Evolutionary conservation across 2,329 filamentous ascomycete genomes (phyloP).

Genomic region (Diaporthe aspalathi): DNA sequence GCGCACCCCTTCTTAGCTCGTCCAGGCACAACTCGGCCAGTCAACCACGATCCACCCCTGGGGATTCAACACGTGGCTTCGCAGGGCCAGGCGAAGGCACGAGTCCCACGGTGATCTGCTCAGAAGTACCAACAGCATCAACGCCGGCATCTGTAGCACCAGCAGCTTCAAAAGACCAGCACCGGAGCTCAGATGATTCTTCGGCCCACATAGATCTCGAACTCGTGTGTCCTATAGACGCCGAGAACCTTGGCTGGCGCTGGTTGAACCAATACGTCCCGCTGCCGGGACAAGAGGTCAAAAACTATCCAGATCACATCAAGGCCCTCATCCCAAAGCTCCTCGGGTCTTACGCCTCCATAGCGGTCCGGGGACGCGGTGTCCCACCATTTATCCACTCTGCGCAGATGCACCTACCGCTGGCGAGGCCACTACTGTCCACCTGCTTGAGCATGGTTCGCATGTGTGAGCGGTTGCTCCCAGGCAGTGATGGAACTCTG

Average conservation of each 20-base stretch:
- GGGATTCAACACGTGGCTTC: not conserved
- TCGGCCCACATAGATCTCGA: slow-evolving; percentile 42
- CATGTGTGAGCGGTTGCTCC: slow-evolving; percentile 51
- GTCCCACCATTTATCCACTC: slow-evolving; percentile 59
- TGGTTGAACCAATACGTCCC: slow-evolving; percentile 62
- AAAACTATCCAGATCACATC: slow-evolving; percentile 53
- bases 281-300: slow-evolving; percentile 54
- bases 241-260: slow-evolving; percentile 59
- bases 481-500: slow-evolving; percentile 48
- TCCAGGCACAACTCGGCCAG: not conserved
- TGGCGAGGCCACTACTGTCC: slow-evolving; percentile 48
- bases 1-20: not conserved
- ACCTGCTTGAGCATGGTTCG: slow-evolving; percentile 56
- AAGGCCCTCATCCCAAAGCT: slow-evolving; percentile 54
- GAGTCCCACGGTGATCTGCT: not conserved
- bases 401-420: slow-evolving; percentile 47
- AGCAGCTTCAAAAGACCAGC: not conserved
- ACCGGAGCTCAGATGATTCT: not conserved
- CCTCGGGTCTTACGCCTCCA: slow-evolving; percentile 57
- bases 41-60: not conserved
- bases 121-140: not conserved
- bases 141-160: not conserved
- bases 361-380: slow-evolving; percentile 50
- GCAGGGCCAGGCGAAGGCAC: not conserved
- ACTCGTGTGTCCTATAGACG: slow-evolving; percentile 59